Percentiles rank a stretch among this genome's conserved stretches.
phyloP scores from a whole-genome alignment of 2,329 filamentous ascomycete species.

The Aureobasidium subglaciale region DNA sequence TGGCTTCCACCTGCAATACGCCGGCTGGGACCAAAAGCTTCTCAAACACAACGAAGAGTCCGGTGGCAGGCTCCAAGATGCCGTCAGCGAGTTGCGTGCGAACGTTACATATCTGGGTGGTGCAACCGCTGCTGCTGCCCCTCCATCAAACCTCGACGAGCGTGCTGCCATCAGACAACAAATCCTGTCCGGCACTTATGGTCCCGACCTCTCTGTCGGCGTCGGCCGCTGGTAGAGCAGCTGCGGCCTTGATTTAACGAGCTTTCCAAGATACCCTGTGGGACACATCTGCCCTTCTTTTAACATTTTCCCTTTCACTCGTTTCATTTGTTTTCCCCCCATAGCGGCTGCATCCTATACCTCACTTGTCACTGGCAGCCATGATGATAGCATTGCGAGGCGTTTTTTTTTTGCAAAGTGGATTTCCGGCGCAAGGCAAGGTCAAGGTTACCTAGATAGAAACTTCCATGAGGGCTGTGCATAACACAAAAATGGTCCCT shows the following conservation, averaged over 20 bases:
- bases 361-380: slow-evolving; percentile 7
- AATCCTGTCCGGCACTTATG: slow-evolving; percentile 33
- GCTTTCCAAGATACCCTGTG: slow-evolving; percentile 12
- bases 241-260: slow-evolving; percentile 3
- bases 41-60: slow-evolving; percentile 82
- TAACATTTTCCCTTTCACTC: background rate
- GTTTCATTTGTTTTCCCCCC: slow-evolving; percentile 6
- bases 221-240: slow-evolving; percentile 48
- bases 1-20: slow-evolving; percentile 81
- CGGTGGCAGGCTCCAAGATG: slow-evolving; percentile 70
- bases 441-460: slow-evolving; percentile 2
- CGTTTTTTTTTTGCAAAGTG: slow-evolving; percentile 9
- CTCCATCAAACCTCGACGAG: slow-evolving; percentile 26
- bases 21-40: slow-evolving; percentile 85
- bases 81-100: slow-evolving; percentile 67
- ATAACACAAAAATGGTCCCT: slow-evolving; percentile 1
- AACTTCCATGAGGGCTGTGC: background rate
- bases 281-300: slow-evolving; percentile 9
- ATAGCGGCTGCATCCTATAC: background rate
- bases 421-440: slow-evolving; percentile 7
- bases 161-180: slow-evolving; percentile 45
- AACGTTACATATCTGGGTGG: slow-evolving; percentile 36
- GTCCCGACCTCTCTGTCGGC: slow-evolving; percentile 49
- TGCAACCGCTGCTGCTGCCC: slow-evolving; percentile 10
- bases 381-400: slow-evolving; percentile 12